Conservation (phyloP, 176 grass and related monocot species). For the Oryza rufipogon region DNA sequence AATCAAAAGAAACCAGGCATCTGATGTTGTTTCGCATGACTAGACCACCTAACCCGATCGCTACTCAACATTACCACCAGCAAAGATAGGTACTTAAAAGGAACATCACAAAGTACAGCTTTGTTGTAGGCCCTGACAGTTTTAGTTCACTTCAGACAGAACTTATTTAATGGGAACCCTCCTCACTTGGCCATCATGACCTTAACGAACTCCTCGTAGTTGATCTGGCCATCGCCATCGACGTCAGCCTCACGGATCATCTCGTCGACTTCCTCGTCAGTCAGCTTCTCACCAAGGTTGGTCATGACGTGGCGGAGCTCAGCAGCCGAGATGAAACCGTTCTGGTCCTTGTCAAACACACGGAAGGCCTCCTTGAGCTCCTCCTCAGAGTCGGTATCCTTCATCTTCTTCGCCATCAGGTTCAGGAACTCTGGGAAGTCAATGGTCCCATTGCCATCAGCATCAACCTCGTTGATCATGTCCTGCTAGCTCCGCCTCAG, state of each 20-base stretch:
- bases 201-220: slow-evolving; percentile 75
- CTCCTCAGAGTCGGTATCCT: slow-evolving; percentile 75
- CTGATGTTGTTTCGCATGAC: slow-evolving; percentile 41
- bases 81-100: slow-evolving; percentile 20
- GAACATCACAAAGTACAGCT: slow-evolving; percentile 50
- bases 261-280: slow-evolving; percentile 67
- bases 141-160: slow-evolving; percentile 19
- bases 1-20: slow-evolving; percentile 53
- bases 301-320: slow-evolving; percentile 86
- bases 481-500: slow-evolving; percentile 77
- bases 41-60: slow-evolving; percentile 51
- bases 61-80: slow-evolving; percentile 35
- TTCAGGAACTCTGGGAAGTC: slow-evolving; percentile 79
- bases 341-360: slow-evolving; percentile 78
- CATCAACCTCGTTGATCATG: slow-evolving; percentile 81
- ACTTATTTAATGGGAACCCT: slow-evolving; percentile 43
- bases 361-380: slow-evolving; percentile 79
- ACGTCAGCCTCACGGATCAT: slow-evolving; percentile 80
- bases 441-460: slow-evolving; percentile 74
- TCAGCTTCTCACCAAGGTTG: slow-evolving; percentile 77
- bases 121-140: slow-evolving; percentile 16
- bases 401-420: slow-evolving; percentile 81
- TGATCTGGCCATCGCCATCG: slow-evolving; percentile 73
- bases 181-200: slow-evolving; percentile 87
- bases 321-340: slow-evolving; percentile 75